Percentiles rank a stretch among this genome's conserved stretches.
These are phyloP conservation scores for Albophoma yamanashiensis DNA, from an alignment of 2,329 filamentous ascomycete species.

Conservation along the genomic window DNA sequence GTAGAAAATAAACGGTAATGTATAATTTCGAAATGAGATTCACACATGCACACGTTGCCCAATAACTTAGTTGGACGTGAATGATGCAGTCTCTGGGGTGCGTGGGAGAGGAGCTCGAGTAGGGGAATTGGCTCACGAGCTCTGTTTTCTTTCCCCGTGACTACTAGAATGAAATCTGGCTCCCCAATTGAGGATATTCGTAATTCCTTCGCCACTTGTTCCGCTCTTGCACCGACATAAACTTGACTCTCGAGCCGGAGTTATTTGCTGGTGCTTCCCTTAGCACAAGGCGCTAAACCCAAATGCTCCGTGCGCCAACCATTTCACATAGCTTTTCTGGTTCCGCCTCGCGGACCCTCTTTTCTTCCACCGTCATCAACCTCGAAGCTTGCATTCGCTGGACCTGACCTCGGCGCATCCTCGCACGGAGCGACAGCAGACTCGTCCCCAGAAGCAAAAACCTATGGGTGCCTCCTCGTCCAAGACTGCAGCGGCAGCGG, in stretches of 20 bases:
- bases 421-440: background rate
- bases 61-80: background rate
- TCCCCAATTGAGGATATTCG: background rate
- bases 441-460: background rate
- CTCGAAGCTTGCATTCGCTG: background rate
- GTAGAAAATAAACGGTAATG: background rate
- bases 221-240: background rate
- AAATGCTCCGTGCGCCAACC: too few species aligned
- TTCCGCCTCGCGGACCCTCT: background rate
- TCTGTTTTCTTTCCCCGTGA: too few species aligned
- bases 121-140: background rate
- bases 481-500: conserved; percentile 23
- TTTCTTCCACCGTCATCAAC: background rate
- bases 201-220: too few species aligned
- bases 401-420: background rate
- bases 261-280: background rate
- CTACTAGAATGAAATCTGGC: too few species aligned
- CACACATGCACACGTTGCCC: background rate
- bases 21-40: background rate
- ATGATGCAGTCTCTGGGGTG: background rate
- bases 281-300: background rate
- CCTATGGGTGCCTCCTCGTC: conserved; percentile 34
- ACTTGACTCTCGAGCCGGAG: background rate
- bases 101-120: background rate
- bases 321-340: too few species aligned